Conservation (phyloP, 1,284 basidiomycete genomes). For the Cutaneotrichosporon cutaneum region DNA sequence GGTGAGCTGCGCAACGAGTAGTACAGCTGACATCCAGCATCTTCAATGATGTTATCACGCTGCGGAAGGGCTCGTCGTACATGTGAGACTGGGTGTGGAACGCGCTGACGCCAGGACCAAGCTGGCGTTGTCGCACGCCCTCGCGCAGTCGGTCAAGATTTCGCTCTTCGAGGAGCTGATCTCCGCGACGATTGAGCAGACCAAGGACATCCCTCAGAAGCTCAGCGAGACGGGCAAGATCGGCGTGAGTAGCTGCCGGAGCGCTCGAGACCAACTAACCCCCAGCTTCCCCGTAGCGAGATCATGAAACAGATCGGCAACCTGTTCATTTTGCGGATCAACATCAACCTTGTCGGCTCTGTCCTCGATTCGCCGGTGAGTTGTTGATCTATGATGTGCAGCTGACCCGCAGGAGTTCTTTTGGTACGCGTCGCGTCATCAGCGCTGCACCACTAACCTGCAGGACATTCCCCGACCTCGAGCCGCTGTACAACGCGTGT, state of each 20-base stretch:
- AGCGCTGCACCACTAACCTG: slow-evolving; percentile 4
- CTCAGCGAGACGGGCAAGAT: slow-evolving; percentile 95
- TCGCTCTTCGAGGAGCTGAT: slow-evolving; percentile 93
- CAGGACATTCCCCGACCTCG: slow-evolving; percentile 75
- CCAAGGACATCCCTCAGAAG: slow-evolving; percentile 90
- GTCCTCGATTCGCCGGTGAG: slow-evolving; percentile 79
- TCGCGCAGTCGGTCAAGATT: slow-evolving; percentile 96
- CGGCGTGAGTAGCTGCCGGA: slow-evolving; percentile 59
- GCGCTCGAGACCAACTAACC: slow-evolving; percentile 3
- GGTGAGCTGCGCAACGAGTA: too few relatives aligned
- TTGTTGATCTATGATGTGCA: neutral
- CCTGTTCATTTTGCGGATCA: slow-evolving; percentile 88
- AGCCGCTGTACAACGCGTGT: slow-evolving; percentile 91
- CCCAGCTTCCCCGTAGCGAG: slow-evolving; percentile 60
- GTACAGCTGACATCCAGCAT: slow-evolving; percentile 63
- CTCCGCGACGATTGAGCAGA: slow-evolving; percentile 90
- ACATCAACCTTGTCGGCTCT: slow-evolving; percentile 93
- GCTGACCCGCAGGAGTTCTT: slow-evolving; percentile 71
- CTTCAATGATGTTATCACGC: slow-evolving; percentile 96
- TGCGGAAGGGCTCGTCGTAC: slow-evolving; percentile 89
- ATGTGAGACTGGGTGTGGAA: slow-evolving; percentile 64
- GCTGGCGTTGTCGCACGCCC: slow-evolving; percentile 86
- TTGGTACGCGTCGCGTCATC: slow-evolving; percentile 58
- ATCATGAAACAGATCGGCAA: slow-evolving; percentile 98
- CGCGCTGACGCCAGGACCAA: slow-evolving; percentile 70